Evolutionary conservation across 768 basidiomycete genomes (phyloP), one percentile per base, ranked within the genome.

Genomic region (Serpula lacrymans): DNA sequence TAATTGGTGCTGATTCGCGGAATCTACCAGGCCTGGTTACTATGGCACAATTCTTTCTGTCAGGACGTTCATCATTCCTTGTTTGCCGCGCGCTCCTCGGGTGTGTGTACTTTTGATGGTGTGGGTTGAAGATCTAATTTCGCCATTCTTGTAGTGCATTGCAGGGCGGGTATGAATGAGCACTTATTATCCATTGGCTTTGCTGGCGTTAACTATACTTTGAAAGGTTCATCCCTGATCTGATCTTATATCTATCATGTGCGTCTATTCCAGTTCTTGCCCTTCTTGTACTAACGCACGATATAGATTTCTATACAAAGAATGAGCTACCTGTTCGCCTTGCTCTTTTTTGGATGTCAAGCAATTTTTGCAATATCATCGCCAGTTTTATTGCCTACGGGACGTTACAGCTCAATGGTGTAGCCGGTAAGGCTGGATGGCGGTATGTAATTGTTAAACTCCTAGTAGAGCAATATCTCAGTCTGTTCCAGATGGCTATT

Each of bases 161-260:
- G 44, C 74, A 78, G 48, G 74, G 70, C 44, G 72, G 71, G 69
- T 71, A 53, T 11, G 65, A 21, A n/a, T 29, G 22, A 42, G 23
- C 42, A 17, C 7, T 29, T 9, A 12, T 8, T 3, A n/a, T 9
- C 21, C 26, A 33, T 16, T 22, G 35, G 14, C 11, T 20, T 21
- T 21, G n/a, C 5, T 7, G 14, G 18, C 24, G 14, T 7, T 13
- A 20, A 7, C 35, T 6, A 6, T 25, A 11, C 24, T 22, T 13
- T 25, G 23, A 12, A 34, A 72, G 74, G 17, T 79, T 77, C 51
- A 75, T 78, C 39, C 77, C 77, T 1, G 79, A 82, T 46, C 59
- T 79, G 5, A 70, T 84, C 37, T 59, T 82, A 10, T 84, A 83
- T 53, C 60, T 82, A 20, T 77, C 76, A 1, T 83, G 76, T 77